Percentiles rank a stretch among this genome's conserved stretches.
phyloP scores from a whole-genome alignment of 306 rosid genomes.

The Rubus parviflorus region DNA sequence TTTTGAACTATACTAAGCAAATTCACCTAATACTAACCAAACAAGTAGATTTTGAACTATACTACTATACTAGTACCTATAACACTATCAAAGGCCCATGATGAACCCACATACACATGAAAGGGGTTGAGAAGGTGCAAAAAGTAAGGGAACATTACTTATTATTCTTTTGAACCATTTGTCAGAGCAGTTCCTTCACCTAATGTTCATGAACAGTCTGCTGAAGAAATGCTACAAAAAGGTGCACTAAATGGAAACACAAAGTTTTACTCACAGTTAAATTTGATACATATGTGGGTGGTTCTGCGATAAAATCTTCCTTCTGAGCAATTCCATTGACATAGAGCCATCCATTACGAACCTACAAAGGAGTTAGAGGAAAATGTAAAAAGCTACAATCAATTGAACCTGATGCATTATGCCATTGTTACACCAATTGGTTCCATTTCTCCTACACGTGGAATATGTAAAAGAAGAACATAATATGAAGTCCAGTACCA shows the following conservation, averaged over 20 bases:
- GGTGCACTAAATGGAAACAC: conserved; percentile 18
- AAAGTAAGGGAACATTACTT: not conserved
- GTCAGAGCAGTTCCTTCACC: not conserved
- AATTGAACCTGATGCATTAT: conserved; percentile 11
- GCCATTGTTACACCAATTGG: not conserved
- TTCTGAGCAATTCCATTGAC: conserved; percentile 63
- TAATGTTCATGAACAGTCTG: not conserved
- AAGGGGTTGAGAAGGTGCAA: not conserved
- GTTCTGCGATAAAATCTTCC: conserved; percentile 67
- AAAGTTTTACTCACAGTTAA: conserved; percentile 49
- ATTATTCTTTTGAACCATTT: conserved; percentile 8
- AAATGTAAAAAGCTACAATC: not conserved
- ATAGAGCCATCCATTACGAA: conserved; percentile 60
- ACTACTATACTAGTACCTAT: not conserved
- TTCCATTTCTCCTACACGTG: not conserved
- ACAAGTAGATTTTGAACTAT: too few relatives aligned
- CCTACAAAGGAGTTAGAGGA: conserved; percentile 40
- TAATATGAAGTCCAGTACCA: not conserved
- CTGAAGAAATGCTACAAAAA: not conserved
- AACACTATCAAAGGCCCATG: not conserved
- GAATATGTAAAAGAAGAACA: not conserved
- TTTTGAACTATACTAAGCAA: too few relatives aligned
- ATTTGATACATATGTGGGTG: conserved; percentile 44
- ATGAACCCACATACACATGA: conserved; percentile 10
- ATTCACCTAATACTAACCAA: too few relatives aligned